Percentiles rank a stretch among this genome's conserved stretches.
Conservation (phyloP, 768 basidiomycete species). For the Mycena alexandri region DNA sequence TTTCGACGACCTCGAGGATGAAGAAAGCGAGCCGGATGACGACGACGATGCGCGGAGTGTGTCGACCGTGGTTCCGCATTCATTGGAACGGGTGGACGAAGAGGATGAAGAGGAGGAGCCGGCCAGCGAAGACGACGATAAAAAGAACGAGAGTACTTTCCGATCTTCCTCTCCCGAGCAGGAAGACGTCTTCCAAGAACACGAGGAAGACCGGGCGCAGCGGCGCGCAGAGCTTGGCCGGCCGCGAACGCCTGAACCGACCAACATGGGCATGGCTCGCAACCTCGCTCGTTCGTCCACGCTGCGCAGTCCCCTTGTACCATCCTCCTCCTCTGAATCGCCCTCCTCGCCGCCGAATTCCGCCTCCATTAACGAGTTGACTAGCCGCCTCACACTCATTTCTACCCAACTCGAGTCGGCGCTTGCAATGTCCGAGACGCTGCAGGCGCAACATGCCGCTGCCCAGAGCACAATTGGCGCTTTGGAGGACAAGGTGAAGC, state of each 20-base stretch:
- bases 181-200: conserved; percentile 43
- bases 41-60: conserved; percentile 81
- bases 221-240: conserved; percentile 72
- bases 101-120: conserved; percentile 66
- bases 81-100: conserved; percentile 79
- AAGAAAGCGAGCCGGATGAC: conserved; percentile 58
- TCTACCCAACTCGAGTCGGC: conserved; percentile 83
- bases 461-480: conserved; percentile 81
- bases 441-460: conserved; percentile 83
- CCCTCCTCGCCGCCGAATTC: conserved; percentile 44
- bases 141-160: conserved; percentile 15
- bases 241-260: conserved; percentile 87
- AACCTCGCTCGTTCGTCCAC: conserved; percentile 49
- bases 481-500: conserved; percentile 75
- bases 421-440: conserved; percentile 74
- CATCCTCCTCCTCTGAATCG: conserved; percentile 37
- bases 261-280: conserved; percentile 60
- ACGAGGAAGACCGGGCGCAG: conserved; percentile 63
- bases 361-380: conserved; percentile 65
- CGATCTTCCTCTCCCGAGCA: conserved; percentile 29
- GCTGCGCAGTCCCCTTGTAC: conserved; percentile 40
- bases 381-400: conserved; percentile 70
- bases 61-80: conserved; percentile 75
- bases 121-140: conserved; percentile 8
- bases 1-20: conserved; percentile 50